A percentile compares a stretch with the other conserved stretches of the same genome.
phyloP scores from a whole-genome alignment of 805 yeast species.

The Grigorovia transvaalensis region DNA sequence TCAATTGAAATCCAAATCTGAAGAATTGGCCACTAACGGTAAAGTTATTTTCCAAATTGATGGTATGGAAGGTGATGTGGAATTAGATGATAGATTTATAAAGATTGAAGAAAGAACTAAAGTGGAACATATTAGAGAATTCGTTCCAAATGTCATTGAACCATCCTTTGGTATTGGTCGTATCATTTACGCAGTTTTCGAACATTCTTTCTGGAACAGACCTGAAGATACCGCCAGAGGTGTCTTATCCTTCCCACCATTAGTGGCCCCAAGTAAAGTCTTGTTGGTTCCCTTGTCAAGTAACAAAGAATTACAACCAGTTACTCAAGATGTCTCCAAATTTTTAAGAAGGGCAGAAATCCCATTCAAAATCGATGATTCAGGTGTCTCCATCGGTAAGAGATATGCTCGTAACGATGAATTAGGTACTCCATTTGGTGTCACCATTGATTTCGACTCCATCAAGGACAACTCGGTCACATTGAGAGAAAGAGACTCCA shows the following conservation, averaged over 20 bases:
- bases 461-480: constrained; percentile 82
- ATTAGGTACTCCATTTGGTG: constrained; percentile 97
- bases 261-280: constrained; percentile 96
- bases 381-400: constrained; percentile 95
- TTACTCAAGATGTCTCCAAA: constrained; percentile 57
- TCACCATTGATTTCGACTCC: constrained; percentile 92
- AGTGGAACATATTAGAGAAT: constrained; percentile 89
- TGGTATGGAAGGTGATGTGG: constrained; percentile 55
- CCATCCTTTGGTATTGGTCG: constrained; percentile 99
- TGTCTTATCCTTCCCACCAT: constrained; percentile 85
- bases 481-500: constrained; percentile 93
- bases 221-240: constrained; percentile 83
- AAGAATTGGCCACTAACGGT: constrained; percentile 51
- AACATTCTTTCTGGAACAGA: constrained; percentile 92
- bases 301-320: constrained; percentile 69
- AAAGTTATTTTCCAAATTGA: constrained; percentile 58
- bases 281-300: constrained; percentile 87
- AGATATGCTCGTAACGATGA: constrained; percentile 98
- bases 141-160: constrained; percentile 93
- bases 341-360: constrained; percentile 70
- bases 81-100: constrained; percentile 62
- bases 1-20: constrained; percentile 67
- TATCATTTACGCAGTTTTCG: constrained; percentile 83
- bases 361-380: constrained; percentile 93
- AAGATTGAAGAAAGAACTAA: constrained; percentile 67